Evolutionary conservation across 1,284 basidiomycete species (phyloP).

Genomic region (Ustilago crameri): DNA sequence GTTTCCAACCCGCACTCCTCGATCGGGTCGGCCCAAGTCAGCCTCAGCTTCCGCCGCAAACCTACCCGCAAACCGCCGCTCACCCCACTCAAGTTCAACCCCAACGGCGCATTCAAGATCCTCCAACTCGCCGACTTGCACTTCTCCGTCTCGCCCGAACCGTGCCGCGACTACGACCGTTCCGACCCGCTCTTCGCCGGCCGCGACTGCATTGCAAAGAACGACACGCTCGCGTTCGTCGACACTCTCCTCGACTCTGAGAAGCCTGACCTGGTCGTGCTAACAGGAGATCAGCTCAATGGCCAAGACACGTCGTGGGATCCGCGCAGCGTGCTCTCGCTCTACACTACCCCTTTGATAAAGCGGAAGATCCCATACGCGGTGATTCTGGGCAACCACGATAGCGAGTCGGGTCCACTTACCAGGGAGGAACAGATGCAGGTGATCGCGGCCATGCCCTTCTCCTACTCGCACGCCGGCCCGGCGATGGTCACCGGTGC

Average conservation of each 20-base stretch:
- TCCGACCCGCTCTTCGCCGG: conserved; percentile 23
- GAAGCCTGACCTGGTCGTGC: conserved; percentile 86
- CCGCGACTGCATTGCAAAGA: conserved; percentile 45
- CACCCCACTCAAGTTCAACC: conserved; percentile 35
- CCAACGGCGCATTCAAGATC: conserved; percentile 62
- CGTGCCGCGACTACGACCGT: conserved; percentile 52
- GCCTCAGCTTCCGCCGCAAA: conserved; percentile 47
- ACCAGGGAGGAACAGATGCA: conserved; percentile 73
- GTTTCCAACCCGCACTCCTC: conserved; percentile 28
- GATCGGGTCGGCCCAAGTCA: conserved; percentile 25
- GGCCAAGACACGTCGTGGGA: conserved; percentile 87
- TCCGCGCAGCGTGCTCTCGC: conserved; percentile 82
- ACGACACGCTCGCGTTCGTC: conserved; percentile 52
- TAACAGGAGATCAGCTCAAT: conserved; percentile 68
- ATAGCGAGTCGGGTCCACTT: conserved; percentile 54
- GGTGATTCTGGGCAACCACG: conserved; percentile 87
- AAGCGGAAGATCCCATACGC: conserved; percentile 85
- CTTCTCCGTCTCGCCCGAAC: conserved; percentile 55
- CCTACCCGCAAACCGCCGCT: conserved; percentile 29
- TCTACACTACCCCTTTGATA: conserved; percentile 82
- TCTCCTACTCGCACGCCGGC: conserved; percentile 81
- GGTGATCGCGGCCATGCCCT: conserved; percentile 80
- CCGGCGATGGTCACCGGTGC: conserved; percentile 76
- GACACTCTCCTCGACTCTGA: conserved; percentile 74
- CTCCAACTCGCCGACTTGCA: conserved; percentile 65